A percentile compares a stretch with the other conserved stretches of the same genome.
phyloP scores from a whole-genome alignment of 2,329 filamentous ascomycete species.

The Colletotrichum sp. region DNA sequence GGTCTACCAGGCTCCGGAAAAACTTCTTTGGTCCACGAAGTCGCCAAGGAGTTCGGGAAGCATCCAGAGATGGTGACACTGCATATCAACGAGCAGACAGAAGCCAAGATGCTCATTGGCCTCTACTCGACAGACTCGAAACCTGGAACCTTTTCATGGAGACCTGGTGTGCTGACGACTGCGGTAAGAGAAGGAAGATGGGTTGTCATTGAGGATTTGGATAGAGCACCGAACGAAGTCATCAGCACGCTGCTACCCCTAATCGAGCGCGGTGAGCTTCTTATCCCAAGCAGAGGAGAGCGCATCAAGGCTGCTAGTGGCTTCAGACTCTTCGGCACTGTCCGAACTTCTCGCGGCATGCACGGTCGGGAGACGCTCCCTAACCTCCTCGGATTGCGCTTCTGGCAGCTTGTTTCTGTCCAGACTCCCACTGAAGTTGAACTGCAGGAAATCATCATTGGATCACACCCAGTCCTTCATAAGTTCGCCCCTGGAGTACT shows the following conservation, averaged over 20 bases:
- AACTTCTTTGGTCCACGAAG: constrained; percentile 82
- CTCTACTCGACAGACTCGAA: constrained; percentile 90
- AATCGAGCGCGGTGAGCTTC: constrained; percentile 88
- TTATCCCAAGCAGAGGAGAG: constrained; percentile 89
- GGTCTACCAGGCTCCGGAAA: constrained; percentile 90
- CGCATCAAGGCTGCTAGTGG: constrained; percentile 80
- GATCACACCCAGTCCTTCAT: constrained; percentile 72
- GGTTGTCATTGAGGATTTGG: constrained; percentile 96
- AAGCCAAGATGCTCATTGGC: constrained; percentile 94
- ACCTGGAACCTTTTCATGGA: constrained; percentile 91
- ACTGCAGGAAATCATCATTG: constrained; percentile 73
- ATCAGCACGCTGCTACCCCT: constrained; percentile 91
- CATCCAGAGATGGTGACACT: constrained; percentile 87
- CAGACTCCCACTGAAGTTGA: constrained; percentile 71
- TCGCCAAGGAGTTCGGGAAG: constrained; percentile 81
- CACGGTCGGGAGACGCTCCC: constrained; percentile 72
- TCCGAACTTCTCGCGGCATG: constrained; percentile 76
- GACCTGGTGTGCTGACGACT: constrained; percentile 89
- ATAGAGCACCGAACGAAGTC: constrained; percentile 92
- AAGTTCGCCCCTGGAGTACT: constrained; percentile 66
- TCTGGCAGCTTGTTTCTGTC: constrained; percentile 83
- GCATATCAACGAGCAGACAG: constrained; percentile 96
- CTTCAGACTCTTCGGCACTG: constrained; percentile 91
- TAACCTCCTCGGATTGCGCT: constrained; percentile 79
- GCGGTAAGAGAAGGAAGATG: constrained; percentile 93